Evolutionary conservation across 139 green algal genomes (phyloP), one percentile per base, ranked within the genome.

Genomic region (Micractinium conductrix): DNA sequence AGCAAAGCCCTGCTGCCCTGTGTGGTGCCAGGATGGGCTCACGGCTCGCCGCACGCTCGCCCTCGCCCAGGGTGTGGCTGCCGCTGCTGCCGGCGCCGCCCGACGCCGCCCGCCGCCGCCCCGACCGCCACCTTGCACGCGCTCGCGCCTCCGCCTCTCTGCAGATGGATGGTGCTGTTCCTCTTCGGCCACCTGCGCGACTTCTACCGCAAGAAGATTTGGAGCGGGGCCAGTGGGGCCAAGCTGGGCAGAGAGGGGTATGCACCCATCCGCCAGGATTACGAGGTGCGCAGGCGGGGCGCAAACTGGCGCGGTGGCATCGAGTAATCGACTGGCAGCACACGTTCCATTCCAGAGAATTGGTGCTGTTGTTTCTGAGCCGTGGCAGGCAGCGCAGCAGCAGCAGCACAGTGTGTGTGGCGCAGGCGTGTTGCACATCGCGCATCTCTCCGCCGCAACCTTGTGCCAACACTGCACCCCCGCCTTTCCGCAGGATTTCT

Each of bases 121-220:
- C 33, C 50, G 35, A 33, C 37, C 35, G 24, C 75, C 53, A 55
- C 8, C 17, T 58, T 44, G 43, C n/a, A n/a, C 26, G 28, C 43
- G 69, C 40, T 38, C 26, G 50, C 43, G 38, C 37, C 24, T 38
- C n/a, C 30, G 24, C 48, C n/a, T 79, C 16, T 50, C 70, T 67
- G 35, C 87, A 95, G 92, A 8, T 95, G 91, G 88, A 87, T 84
- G 35, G 70, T 91, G 4, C 69, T 98, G 0, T 97, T 96, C 80
- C 16, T 97, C 7, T 92, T 98, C 71, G 95, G 95, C 19, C 91
- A 97, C 40, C 80, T 98, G 8, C 82, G 96, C 2, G 96, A 98
- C 87, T 91, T 97, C 16, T 92, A 94, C 42, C 84, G 90, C 35
- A 90, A 87, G 30, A 78, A 67, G n/a, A 78, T 87, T 48, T 48